Conservation (phyloP, 2,329 filamentous ascomycete species). For the Xylaria sp. region DNA sequence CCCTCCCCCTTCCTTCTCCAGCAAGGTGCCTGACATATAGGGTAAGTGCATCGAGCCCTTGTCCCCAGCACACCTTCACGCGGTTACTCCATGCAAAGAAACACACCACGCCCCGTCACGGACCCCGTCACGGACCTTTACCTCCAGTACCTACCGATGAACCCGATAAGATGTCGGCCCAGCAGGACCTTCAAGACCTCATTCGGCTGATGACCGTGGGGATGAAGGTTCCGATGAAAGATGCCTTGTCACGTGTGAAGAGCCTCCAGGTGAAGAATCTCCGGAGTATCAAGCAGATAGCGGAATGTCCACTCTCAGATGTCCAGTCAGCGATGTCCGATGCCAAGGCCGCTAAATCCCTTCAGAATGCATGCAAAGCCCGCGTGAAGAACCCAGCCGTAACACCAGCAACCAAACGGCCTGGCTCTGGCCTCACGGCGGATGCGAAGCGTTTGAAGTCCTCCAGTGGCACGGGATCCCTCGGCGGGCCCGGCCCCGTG, state of each 20-base stretch:
- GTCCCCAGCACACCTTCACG: not conserved
- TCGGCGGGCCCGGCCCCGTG: conserved; percentile 43
- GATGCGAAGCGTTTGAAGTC: conserved; percentile 44
- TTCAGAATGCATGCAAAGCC: conserved; percentile 61
- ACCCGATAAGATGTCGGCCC: conserved; percentile 54
- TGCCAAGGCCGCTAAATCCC: conserved; percentile 54
- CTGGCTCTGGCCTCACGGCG: conserved; percentile 34
- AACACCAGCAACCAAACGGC: conserved; percentile 41
- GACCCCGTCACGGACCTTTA: not conserved
- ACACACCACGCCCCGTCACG: too few species aligned
- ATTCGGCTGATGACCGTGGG: conserved; percentile 64
- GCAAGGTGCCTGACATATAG: too few species aligned
- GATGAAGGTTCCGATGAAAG: conserved; percentile 61
- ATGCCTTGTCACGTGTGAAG: conserved; percentile 64
- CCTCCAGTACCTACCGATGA: not conserved
- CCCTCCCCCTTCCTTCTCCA: too few species aligned
- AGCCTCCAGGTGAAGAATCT: conserved; percentile 60
- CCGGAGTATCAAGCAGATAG: conserved; percentile 61
- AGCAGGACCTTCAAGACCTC: conserved; percentile 66
- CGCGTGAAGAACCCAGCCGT: conserved; percentile 49
- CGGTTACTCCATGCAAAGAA: not conserved
- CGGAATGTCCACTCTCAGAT: conserved; percentile 51
- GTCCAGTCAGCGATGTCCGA: conserved; percentile 56
- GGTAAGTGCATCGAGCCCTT: too few species aligned
- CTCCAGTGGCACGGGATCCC: conserved; percentile 34